Percentiles rank a stretch among this genome's conserved stretches.
Conservation (phyloP, 2,329 filamentous ascomycete species). For the Penicillium sp. region DNA sequence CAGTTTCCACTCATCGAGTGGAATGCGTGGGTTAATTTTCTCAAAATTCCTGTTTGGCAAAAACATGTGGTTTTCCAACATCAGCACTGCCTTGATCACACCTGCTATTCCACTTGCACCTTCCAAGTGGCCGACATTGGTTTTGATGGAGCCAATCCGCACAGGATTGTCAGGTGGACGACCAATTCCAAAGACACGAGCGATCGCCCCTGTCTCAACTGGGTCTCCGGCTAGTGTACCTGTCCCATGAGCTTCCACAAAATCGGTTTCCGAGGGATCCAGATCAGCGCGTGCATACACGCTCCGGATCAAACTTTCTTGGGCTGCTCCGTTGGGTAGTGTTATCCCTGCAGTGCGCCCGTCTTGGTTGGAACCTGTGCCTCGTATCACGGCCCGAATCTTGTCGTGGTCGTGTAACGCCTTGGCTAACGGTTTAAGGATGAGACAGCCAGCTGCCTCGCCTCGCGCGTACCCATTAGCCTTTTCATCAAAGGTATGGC, state of each 20-base stretch:
- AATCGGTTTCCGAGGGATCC: slow-evolving; percentile 17
- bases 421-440: slow-evolving; percentile 44
- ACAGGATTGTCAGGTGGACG: slow-evolving; percentile 15
- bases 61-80: slow-evolving; percentile 46
- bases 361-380: slow-evolving; percentile 45
- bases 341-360: slow-evolving; percentile 47
- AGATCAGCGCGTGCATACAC: slow-evolving; percentile 29
- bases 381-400: slow-evolving; percentile 45
- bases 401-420: slow-evolving; percentile 44
- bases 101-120: slow-evolving; percentile 27
- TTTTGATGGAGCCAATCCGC: slow-evolving; percentile 24
- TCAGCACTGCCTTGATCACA: slow-evolving; percentile 43
- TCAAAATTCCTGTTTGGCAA: slow-evolving; percentile 45
- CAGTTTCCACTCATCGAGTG: slow-evolving; percentile 37
- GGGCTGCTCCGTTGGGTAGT: slow-evolving; percentile 36
- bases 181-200: slow-evolving; percentile 17
- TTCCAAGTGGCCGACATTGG: slow-evolving; percentile 30
- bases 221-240: slow-evolving; percentile 33
- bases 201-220: slow-evolving; percentile 26
- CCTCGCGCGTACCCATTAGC: slow-evolving; percentile 49
- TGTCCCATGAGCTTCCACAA: slow-evolving; percentile 30
- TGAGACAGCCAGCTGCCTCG: slow-evolving; percentile 43
- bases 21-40: slow-evolving; percentile 38
- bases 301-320: slow-evolving; percentile 31
- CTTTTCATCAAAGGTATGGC: slow-evolving; percentile 37